Base-by-base conservation (phyloP, 352 stramenopile genomes). In the Globisporangium paroecandrum region DNA sequence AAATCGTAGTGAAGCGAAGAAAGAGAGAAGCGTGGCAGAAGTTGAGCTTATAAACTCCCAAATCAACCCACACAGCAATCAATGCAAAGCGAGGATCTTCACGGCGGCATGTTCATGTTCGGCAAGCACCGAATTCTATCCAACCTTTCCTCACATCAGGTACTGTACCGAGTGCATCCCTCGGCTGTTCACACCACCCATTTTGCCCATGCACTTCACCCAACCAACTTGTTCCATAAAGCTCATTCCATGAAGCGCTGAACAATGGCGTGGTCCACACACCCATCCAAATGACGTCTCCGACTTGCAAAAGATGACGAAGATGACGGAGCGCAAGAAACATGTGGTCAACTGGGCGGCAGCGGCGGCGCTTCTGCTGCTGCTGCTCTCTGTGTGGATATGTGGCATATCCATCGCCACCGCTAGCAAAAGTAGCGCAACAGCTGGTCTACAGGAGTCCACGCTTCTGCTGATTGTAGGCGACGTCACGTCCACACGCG, bases 401-500 rank as follows among this genome's bases (percentile, higher is more conserved):
- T 32, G 32, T 22, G 25, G 34, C 29, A 49, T 2, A 38, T 6
- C 49, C n/a, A 43, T n/a, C 18, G 9, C 29, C 8, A 60, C 18
- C 29, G 4, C 9, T 5, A 46, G 27, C 3, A 32, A 46, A 18
- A 12, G 29, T n/a, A 22, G 43, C 7, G 20, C 10, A 13, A 4
- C 8, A 49, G 32, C 32, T 29, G 32, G 1, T 18, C 32, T 7
- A n/a, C 13, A 62, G 32, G 25, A 47, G 56, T n/a, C 20, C 9
- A 20, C 51, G 3, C 67, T 89, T 54, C 54, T 91, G 32, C 46
- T 91, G 38, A 65, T 85, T 15, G 75, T 91, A 32, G 83, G 83
- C 22, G 70, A 85, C 43, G 83, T 91, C 41, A 70, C 73, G 18
- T 29, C 74, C 15, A 76, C 78, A 1, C 69, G 59, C 9, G 82